Percentiles rank a stretch among this genome's conserved stretches.
These are phyloP conservation scores for Trametes cubensis DNA, from an alignment of 768 basidiomycete species.

Conservation along the genomic window DNA sequence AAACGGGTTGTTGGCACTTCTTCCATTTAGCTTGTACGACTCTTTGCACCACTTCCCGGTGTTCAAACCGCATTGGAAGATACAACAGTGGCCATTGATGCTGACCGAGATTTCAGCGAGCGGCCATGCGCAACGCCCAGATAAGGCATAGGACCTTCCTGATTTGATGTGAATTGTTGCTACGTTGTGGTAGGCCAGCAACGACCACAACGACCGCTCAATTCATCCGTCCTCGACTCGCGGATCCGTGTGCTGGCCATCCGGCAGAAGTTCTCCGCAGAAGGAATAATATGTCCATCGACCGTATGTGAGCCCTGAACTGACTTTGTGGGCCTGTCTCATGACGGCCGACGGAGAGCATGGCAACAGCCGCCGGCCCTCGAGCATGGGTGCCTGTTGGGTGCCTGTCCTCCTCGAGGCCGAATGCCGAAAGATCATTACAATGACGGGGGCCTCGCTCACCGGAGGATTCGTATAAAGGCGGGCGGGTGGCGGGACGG, in stretches of 20 bases:
- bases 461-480: conserved; percentile 16
- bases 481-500: neutral
- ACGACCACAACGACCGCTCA: conserved; percentile 11
- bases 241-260: neutral
- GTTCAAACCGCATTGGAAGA: no score
- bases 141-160: conserved; percentile 6
- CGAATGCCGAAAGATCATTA: neutral
- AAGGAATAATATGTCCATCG: neutral
- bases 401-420: conserved; percentile 7
- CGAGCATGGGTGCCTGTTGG: neutral
- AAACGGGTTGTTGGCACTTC: no score
- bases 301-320: neutral
- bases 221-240: no score
- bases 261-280: conserved; percentile 5
- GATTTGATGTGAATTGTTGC: conserved; percentile 19
- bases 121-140: neutral
- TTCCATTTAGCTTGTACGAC: no score
- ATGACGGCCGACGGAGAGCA: neutral
- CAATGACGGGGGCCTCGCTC: no score
- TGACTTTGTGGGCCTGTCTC: neutral
- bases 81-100: no score
- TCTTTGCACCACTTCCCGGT: no score
- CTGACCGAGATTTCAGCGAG: no score
- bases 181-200: conserved; percentile 2
- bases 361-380: conserved; percentile 19